These are phyloP conservation scores for Grigorovia humatica DNA, from an alignment of 805 yeast genomes.

Conservation along the genomic window DNA sequence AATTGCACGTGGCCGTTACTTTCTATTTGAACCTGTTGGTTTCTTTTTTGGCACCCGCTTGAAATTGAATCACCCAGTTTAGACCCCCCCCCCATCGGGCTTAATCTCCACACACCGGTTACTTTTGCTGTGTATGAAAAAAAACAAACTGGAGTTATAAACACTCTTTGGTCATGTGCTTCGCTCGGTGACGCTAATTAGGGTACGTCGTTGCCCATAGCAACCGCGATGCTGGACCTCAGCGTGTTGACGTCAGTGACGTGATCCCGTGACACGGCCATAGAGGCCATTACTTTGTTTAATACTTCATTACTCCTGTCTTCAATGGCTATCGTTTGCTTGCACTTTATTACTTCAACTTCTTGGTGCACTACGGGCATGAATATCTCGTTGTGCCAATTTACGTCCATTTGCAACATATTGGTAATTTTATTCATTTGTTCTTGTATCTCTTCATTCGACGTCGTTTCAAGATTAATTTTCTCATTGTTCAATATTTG, in stretches of 20 bases:
- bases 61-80: too few species aligned
- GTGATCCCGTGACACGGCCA: neutral
- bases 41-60: too few species aligned
- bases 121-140: too few species aligned
- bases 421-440: neutral
- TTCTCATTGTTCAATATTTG: constrained; percentile 13
- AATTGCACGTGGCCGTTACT: too few species aligned
- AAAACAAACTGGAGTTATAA: too few species aligned
- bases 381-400: neutral
- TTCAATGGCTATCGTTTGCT: neutral
- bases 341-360: neutral
- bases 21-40: too few species aligned
- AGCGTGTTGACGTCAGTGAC: neutral
- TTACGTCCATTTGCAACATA: neutral
- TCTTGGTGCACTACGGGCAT: neutral
- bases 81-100: too few species aligned
- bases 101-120: too few species aligned
- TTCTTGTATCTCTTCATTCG: neutral
- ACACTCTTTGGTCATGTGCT: too few species aligned
- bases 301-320: neutral
- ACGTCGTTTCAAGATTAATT: neutral
- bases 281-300: too few species aligned
- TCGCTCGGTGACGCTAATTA: too few species aligned
- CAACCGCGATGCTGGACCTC: neutral
- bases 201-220: neutral